phyloP scores from a whole-genome alignment of 208 protist genomes.

The Trichomonas gallinae region DNA sequence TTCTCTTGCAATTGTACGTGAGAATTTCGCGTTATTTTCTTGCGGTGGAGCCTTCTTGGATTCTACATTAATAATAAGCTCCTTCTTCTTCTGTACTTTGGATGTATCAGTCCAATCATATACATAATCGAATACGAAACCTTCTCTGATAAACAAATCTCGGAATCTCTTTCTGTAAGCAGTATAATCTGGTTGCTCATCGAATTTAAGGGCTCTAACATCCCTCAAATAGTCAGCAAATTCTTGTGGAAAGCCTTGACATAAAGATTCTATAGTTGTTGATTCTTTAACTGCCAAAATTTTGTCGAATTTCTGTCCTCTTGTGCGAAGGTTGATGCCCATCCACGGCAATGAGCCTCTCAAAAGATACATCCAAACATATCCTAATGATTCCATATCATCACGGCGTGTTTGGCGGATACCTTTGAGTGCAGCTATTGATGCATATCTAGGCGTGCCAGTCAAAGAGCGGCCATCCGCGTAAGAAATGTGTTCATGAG shows the following conservation, averaged over 20 bases:
- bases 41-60: neutral
- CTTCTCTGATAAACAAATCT: conserved; percentile 83
- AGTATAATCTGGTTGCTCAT: conserved; percentile 93
- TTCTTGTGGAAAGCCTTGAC: conserved; percentile 61
- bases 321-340: conserved; percentile 59
- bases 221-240: conserved; percentile 93
- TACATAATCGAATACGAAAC: conserved; percentile 85
- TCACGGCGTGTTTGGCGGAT: conserved; percentile 65
- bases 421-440: conserved; percentile 97
- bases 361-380: conserved; percentile 95
- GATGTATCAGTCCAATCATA: conserved; percentile 74
- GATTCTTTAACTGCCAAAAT: conserved; percentile 85
- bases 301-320: conserved; percentile 92
- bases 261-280: conserved; percentile 76
- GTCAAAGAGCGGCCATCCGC: conserved; percentile 94
- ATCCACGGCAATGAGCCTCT: conserved; percentile 64
- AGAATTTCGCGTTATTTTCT: neutral
- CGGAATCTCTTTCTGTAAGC: conserved; percentile 76
- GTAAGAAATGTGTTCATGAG: conserved; percentile 95
- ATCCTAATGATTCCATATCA: conserved; percentile 77
- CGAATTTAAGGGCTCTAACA: conserved; percentile 76
- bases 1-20: neutral
- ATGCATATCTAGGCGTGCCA: conserved; percentile 95
- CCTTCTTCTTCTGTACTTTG: neutral
- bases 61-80: neutral